These are phyloP conservation scores for Filosporella fistucella DNA, from an alignment of 495 filamentous ascomycete genomes.

Conservation along the genomic window DNA sequence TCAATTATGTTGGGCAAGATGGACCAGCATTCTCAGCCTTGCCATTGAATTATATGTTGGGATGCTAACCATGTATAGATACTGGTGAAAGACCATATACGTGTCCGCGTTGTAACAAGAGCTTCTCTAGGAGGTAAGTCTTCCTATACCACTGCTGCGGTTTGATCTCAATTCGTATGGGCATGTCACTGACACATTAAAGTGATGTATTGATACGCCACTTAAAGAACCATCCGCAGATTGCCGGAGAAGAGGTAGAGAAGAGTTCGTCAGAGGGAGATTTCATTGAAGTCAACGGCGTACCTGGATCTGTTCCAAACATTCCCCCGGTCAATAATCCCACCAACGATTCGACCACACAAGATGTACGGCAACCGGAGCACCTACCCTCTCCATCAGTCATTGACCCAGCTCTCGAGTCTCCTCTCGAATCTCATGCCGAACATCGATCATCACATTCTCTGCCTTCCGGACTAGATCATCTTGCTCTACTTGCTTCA, in stretches of 20 bases:
- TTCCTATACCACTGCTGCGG: too few relatives aligned
- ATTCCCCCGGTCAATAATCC: neutral
- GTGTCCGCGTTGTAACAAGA: constrained; percentile 46
- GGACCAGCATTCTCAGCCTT: neutral
- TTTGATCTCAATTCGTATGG: too few relatives aligned
- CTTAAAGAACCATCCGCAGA: constrained; percentile 31
- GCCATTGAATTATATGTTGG: neutral
- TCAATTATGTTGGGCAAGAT: neutral
- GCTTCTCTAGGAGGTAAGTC: constrained; percentile 47
- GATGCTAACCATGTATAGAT: constrained; percentile 29
- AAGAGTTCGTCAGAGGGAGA: constrained; percentile 13
- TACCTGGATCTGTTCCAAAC: neutral
- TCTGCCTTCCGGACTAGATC: constrained; percentile 13
- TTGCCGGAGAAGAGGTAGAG: constrained; percentile 22
- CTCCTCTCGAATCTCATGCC: constrained; percentile 26
- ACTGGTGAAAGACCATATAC: constrained; percentile 51
- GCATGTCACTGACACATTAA: constrained; percentile 10
- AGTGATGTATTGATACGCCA: constrained; percentile 51
- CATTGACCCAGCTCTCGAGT: constrained; percentile 33
- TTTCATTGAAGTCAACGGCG: constrained; percentile 23
- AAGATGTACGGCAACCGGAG: constrained; percentile 6
- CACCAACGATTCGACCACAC: constrained; percentile 5
- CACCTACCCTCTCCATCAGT: too few relatives aligned
- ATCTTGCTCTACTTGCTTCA: constrained; percentile 14
- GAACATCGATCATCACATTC: constrained; percentile 6